A percentile compares a stretch with the other conserved stretches of the same genome.
Evolutionary conservation across 2,329 filamentous ascomycete species (phyloP).

Genomic region (Claviceps digitariae): DNA sequence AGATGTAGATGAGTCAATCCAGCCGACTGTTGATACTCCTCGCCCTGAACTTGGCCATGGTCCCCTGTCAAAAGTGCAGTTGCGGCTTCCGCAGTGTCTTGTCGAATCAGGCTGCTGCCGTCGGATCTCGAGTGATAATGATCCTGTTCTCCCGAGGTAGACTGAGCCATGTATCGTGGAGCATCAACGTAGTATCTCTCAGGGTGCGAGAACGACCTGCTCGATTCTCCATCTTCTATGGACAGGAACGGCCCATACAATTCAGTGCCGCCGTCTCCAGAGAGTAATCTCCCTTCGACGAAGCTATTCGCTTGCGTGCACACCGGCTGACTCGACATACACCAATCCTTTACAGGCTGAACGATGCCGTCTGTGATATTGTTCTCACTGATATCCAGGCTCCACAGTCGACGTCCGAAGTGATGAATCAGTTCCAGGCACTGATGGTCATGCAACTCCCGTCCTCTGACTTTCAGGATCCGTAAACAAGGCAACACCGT

Average conservation of each 20-base stretch:
- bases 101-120: slow-evolving; percentile 7
- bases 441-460: slow-evolving; percentile 30
- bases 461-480: slow-evolving; percentile 35
- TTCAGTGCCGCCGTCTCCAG: slow-evolving; percentile 15
- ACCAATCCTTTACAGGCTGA: slow-evolving; percentile 15
- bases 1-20: slow-evolving; percentile 42
- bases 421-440: slow-evolving; percentile 17
- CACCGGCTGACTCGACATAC: slow-evolving; percentile 20
- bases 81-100: slow-evolving; percentile 17
- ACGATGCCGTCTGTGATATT: slow-evolving; percentile 33
- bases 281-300: slow-evolving; percentile 31
- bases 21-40: slow-evolving; percentile 9
- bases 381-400: slow-evolving; percentile 41
- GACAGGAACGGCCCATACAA: slow-evolving; percentile 28
- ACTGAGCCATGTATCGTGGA: slow-evolving; percentile 20
- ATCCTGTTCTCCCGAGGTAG: background rate
- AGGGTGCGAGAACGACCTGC: slow-evolving; percentile 29
- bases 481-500: slow-evolving; percentile 31
- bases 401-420: slow-evolving; percentile 36
- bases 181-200: slow-evolving; percentile 35
- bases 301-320: slow-evolving; percentile 25
- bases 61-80: slow-evolving; percentile 11
- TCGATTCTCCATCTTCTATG: slow-evolving; percentile 34
- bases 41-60: slow-evolving; percentile 2
- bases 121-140: background rate